Evolutionary conservation across 345 rosid species (phyloP), one percentile per base, ranked within the genome.

Genomic region (Luvunga scandens): DNA sequence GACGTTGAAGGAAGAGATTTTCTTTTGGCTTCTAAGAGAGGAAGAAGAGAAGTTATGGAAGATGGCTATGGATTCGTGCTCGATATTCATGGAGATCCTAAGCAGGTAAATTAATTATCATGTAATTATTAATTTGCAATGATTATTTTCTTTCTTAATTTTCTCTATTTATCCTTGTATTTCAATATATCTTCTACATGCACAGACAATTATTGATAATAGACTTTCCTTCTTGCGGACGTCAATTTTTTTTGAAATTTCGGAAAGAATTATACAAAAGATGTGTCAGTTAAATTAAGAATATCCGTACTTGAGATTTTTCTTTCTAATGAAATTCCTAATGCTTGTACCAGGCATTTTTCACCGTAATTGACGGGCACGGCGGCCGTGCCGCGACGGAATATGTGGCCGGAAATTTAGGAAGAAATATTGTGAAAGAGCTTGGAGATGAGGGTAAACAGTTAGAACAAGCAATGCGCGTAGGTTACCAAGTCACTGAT

Each of bases 341-440:
- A 22, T 10, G 27, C 2, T 7, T 42, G 48, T 2, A 25, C 12
- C 74, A 88, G 89, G 92, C 89, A 0, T 84, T 81, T 75, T 89
- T 84, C 28, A 79, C 87, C 3, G 92, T 89, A 16, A 82, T 89
- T 48, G 92, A 89, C 36, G 92, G 92, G 30, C 90, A 87, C 21
- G 92, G 92, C 50, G 90, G 92, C 25, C 77, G 81, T 7, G 81
- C 83, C 6, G 92, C 90, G 0, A 81, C 83, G 0, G 85, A 89
- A 31, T 87, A 69, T 48, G 90, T 84, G 13, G 87, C 87, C 2
- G 83, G 81, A 71, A 85, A 85, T 34, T 77, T 89, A 55, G 92
- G 89, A 13, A 87, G 82, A 72, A 89, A 89, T 85, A 83, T 89
- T 18, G 75, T 87, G 34, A 73, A 82, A 77, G 81, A 72, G 24